Evolutionary conservation across 495 filamentous ascomycete genomes (phyloP).

Genomic region (Astrothelium subdiscretum): DNA sequence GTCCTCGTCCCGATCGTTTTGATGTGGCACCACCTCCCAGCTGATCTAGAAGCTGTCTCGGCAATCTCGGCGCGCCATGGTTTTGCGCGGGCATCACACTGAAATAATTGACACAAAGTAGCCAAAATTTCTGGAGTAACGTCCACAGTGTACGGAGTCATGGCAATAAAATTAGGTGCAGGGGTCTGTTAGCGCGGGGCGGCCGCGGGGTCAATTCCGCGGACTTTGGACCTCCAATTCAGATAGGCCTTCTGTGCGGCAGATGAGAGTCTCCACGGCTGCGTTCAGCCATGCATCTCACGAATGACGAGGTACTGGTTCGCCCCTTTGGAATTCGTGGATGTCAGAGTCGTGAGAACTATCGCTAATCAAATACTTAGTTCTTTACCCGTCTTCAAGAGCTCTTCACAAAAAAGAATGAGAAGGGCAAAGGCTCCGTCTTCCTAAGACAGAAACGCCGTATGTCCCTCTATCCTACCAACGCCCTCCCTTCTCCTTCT

Average conservation of each 20-base stretch:
- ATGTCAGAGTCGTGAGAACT: background rate
- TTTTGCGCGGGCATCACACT: conserved; percentile 27
- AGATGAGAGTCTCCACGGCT: conserved; percentile 6
- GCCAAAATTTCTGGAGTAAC: conserved; percentile 18
- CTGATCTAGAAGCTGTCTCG: conserved; percentile 47
- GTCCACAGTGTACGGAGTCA: too few species aligned
- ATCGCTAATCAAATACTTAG: conserved; percentile 34
- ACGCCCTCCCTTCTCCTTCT: background rate
- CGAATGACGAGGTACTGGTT: conserved; percentile 57
- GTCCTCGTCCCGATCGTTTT: conserved; percentile 11
- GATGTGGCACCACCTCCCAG: conserved; percentile 34
- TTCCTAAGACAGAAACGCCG: conserved; percentile 77
- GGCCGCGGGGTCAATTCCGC: background rate
- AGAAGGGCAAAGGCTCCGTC: conserved; percentile 63
- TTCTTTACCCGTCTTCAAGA: conserved; percentile 72
- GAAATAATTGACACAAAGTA: conserved; percentile 18
- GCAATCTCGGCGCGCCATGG: conserved; percentile 52
- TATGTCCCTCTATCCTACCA: conserved; percentile 25
- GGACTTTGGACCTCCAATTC: background rate
- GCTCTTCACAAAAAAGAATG: conserved; percentile 59
- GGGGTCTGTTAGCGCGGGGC: conserved; percentile 2
- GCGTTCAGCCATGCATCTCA: conserved; percentile 49
- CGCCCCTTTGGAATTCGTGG: background rate
- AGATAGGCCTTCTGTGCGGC: background rate
- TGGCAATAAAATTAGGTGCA: background rate